These are phyloP conservation scores for Calonectria multiphialidica DNA, from an alignment of 2,329 filamentous ascomycete genomes.

Conservation along the genomic window DNA sequence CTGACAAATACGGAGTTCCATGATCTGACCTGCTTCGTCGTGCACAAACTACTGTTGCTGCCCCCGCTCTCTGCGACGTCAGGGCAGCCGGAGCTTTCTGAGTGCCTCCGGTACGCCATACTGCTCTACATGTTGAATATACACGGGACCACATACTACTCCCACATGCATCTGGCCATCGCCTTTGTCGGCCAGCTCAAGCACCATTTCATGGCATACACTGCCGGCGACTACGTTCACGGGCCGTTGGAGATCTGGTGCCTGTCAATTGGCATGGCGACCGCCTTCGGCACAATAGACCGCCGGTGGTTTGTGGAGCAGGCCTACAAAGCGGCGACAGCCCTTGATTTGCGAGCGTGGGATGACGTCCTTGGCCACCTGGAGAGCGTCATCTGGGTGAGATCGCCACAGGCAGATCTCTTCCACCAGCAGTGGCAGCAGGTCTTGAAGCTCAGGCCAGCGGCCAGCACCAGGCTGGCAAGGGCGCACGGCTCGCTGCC, in stretches of 20 bases:
- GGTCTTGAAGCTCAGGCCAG: slow-evolving; percentile 17
- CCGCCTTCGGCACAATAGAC: slow-evolving; percentile 44
- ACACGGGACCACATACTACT: slow-evolving; percentile 68
- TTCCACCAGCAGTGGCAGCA: slow-evolving; percentile 31
- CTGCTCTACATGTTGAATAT: slow-evolving; percentile 65
- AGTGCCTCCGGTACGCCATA: slow-evolving; percentile 60
- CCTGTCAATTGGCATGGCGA: slow-evolving; percentile 54
- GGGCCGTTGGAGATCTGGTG: slow-evolving; percentile 55
- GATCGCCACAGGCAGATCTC: slow-evolving; percentile 22
- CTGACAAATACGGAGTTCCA: slow-evolving; percentile 60
- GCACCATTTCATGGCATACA: slow-evolving; percentile 42
- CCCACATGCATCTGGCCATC: slow-evolving; percentile 57
- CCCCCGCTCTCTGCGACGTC: slow-evolving; percentile 13
- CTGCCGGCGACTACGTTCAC: slow-evolving; percentile 1
- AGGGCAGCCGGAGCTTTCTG: slow-evolving; percentile 44
- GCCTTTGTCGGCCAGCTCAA: slow-evolving; percentile 49
- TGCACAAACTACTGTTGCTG: slow-evolving; percentile 60
- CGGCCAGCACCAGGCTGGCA: neutral
- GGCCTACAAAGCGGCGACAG: slow-evolving; percentile 29
- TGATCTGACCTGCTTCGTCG: slow-evolving; percentile 66
- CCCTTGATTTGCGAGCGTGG: slow-evolving; percentile 29
- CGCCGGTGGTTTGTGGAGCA: slow-evolving; percentile 45
- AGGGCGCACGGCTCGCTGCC: neutral
- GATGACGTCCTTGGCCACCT: slow-evolving; percentile 29
- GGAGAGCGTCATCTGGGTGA: slow-evolving; percentile 33